Base-by-base conservation (phyloP, 1,284 basidiomycete species). In the Chondrostereum purpureum region DNA sequence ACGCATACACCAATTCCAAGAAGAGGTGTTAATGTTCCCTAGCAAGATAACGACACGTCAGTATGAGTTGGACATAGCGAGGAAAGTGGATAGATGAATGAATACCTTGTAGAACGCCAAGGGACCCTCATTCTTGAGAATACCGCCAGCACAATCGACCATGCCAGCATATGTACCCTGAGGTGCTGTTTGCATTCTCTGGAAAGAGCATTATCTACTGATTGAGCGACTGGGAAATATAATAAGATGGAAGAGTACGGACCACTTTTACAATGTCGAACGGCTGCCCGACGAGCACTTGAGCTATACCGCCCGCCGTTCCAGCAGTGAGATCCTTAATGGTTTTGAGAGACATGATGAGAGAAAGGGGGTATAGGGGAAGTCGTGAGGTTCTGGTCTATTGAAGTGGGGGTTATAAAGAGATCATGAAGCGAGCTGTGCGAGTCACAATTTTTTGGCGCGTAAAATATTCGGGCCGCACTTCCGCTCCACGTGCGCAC, bases 211-310 rank as follows among this genome's bases (percentile, higher is more conserved):
- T 46, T 50, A n/a, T n/a, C n/a, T n/a, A n/a, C 23, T 27, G 38
- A 35, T 21, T 38, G 14, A 33, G 39, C 33, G 44, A 44, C n/a
- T n/a, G n/a, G n/a, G n/a, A n/a, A n/a, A n/a, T n/a, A n/a, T n/a
- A n/a, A n/a, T n/a, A 27, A 40, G 40, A 50, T 35, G 42, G 43
- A 42, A 36, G 49, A 50, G 34, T 44, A 76, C 84, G 64, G 57
- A 89, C 87, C 68, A 90, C 87, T 81, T 97, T 97, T 68, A 95
- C 88, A 53, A 96, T 96, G 66, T 97, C 94, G 62, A 97, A 95
- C 14, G 92, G 91, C 66, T 96, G 93, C 38, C 92, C 92, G 43
- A 95, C 92, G 35, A 96, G 73, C 47, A 89, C 87, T 74, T 96
- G 92, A 41, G 87, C 83, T 55, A 94, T 83, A 39, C 92, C 92